phyloP scores from a whole-genome alignment of 352 stramenopile species.

The Phytophthora fragariae region DNA sequence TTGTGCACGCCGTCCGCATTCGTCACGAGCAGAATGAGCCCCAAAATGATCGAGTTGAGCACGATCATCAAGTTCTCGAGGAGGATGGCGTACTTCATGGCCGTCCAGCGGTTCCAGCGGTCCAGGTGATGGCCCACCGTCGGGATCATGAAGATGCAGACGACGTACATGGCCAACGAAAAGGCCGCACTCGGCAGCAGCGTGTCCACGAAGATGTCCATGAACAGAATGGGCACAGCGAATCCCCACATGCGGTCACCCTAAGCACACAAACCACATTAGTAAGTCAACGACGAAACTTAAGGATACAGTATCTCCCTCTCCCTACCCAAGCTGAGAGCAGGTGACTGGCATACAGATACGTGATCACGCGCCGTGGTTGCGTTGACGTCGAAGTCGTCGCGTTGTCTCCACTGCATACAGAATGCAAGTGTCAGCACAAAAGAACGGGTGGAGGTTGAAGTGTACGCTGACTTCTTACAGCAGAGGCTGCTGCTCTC shows the following conservation, averaged over 20 bases:
- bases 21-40: conserved; percentile 65
- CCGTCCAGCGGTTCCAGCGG: conserved; percentile 66
- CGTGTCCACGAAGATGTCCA: conserved; percentile 88
- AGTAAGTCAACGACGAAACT: background rate
- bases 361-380: conserved; percentile 58
- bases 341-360: conserved; percentile 80
- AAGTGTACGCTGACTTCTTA: conserved; percentile 16
- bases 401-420: background rate
- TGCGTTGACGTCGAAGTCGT: conserved; percentile 12
- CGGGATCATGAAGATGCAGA: conserved; percentile 77
- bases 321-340: conserved; percentile 73
- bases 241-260: conserved; percentile 87
- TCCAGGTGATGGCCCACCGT: conserved; percentile 72
- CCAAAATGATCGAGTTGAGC: conserved; percentile 68
- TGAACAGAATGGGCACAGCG: conserved; percentile 83
- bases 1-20: conserved; percentile 68
- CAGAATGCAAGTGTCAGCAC: background rate
- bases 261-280: conserved; percentile 21
- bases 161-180: conserved; percentile 76
- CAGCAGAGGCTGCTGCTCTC: conserved; percentile 46
- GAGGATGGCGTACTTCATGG: conserved; percentile 78
- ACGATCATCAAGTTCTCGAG: conserved; percentile 84
- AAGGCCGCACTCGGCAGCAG: conserved; percentile 80
- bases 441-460: background rate
- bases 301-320: background rate